phyloP scores from a whole-genome alignment of 1,284 basidiomycete species.

The Ustilago tritici region DNA sequence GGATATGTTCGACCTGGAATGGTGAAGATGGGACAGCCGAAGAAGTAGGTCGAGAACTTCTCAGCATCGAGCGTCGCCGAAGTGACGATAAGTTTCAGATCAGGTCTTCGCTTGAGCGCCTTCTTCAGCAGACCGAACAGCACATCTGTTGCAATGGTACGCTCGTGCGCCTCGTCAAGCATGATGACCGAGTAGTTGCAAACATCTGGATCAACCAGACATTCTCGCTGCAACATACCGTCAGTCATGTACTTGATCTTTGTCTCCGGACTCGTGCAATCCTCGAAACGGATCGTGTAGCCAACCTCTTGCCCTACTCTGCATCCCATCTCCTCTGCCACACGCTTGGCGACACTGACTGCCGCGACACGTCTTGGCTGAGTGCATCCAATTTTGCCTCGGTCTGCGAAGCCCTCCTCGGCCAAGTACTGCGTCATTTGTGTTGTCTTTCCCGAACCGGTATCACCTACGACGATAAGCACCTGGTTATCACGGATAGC shows the following conservation, averaged over 20 bases:
- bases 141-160: conserved; percentile 97
- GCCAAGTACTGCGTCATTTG: conserved; percentile 95
- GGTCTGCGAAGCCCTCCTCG: conserved; percentile 87
- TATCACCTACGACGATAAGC: conserved; percentile 91
- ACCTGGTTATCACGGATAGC: conserved; percentile 96
- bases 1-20: conserved; percentile 99
- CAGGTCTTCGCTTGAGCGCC: conserved; percentile 90
- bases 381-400: conserved; percentile 92
- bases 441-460: conserved; percentile 87
- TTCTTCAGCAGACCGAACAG: conserved; percentile 96
- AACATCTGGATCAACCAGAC: conserved; percentile 92
- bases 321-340: conserved; percentile 96
- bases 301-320: conserved; percentile 96
- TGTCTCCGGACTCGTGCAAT: conserved; percentile 96
- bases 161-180: conserved; percentile 98
- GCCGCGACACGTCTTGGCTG: conserved; percentile 98
- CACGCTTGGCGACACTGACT: conserved; percentile 99
- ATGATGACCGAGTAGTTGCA: conserved; percentile 94
- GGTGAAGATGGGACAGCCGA: conserved; percentile 98
- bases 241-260: conserved; percentile 99
- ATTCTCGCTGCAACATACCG: conserved; percentile 98
- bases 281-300: conserved; percentile 98
- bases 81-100: conserved; percentile 97
- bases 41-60: conserved; percentile 99
- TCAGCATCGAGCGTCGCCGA: conserved; percentile 99